A percentile compares a stretch with the other conserved stretches of the same genome.
Conservation (phyloP, 129 eudicot genomes). For the Flaveria linearis region DNA sequence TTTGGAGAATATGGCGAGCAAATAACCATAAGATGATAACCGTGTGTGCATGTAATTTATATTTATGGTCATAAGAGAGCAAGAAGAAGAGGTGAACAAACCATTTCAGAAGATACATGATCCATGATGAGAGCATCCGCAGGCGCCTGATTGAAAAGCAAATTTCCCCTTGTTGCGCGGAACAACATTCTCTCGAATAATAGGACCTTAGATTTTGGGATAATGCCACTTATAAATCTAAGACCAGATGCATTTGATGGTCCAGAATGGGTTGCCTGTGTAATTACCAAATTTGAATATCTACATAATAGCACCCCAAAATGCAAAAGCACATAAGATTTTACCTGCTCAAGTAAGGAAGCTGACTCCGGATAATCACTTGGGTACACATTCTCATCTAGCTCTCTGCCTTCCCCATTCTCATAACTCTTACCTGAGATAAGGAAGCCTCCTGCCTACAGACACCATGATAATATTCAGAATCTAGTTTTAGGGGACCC, state of each 20-base stretch:
- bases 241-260: slow-evolving; percentile 72
- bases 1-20: background rate
- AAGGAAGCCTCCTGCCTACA: slow-evolving; percentile 92
- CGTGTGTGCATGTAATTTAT: slow-evolving; percentile 5
- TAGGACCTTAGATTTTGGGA: slow-evolving; percentile 68
- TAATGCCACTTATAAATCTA: slow-evolving; percentile 88
- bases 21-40: slow-evolving; percentile 17
- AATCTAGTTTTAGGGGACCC: background rate
- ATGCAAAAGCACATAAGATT: background rate
- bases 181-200: slow-evolving; percentile 92
- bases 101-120: slow-evolving; percentile 87
- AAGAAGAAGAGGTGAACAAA: slow-evolving; percentile 29
- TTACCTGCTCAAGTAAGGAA: slow-evolving; percentile 88
- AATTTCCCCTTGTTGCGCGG: slow-evolving; percentile 97
- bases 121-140: slow-evolving; percentile 87
- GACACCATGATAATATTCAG: slow-evolving; percentile 19
- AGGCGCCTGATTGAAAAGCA: slow-evolving; percentile 84
- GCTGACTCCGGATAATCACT: slow-evolving; percentile 67
- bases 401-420: slow-evolving; percentile 63
- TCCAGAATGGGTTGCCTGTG: slow-evolving; percentile 81
- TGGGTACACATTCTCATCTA: slow-evolving; percentile 66
- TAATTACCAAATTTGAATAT: slow-evolving; percentile 20
- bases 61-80: background rate
- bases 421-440: slow-evolving; percentile 61
- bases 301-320: background rate